Base-by-base conservation (phyloP, 2,329 filamentous ascomycete genomes). In the Nannizzia gypsea region DNA sequence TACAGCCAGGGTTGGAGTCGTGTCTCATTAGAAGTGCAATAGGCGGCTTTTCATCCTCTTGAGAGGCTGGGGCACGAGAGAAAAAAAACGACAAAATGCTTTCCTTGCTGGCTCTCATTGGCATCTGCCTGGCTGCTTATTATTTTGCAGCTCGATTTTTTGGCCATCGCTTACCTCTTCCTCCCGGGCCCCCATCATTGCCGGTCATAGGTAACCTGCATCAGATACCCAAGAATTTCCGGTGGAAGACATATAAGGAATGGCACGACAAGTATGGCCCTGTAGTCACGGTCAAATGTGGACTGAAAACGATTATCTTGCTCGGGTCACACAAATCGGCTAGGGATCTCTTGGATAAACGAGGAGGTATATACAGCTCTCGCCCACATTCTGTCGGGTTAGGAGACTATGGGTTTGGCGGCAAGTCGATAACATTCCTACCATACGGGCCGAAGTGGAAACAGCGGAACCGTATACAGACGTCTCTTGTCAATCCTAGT, bases 281-380 rank as follows among this genome's bases (percentile, higher is more conserved):
- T 1, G 68, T 75, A 6, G 59, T 72, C 22, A 67, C 67, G 9
- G 58, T 74, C 28, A 70, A 70, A 48, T 60, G 68, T 17, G 73
- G 71, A 0, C 63, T 65, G 0, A 63, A 64, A 8, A 71, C 70
- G 31, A 60, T 73, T 11, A 70, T 76, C 6, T 63, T 75, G 5
- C 65, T 75, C 1, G 69, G 70, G 17, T 69, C 66, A 24, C 67
- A 67, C 0, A 63, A 68, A 13, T 67, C 70, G 8, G 71, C 71
- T 5, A 67, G 68, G 48, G 72, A 74, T 34, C 65, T 77, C 9
- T 68, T 74, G 20, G 74, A 75, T 26, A 72, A 71, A 60, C 70
- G 71, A 48, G 69, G 72, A 0, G 63, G 58, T 40, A 69, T 72
- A 34, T 77, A 76, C 62, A 73, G 73, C n/a, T 72, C 73, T 1